A percentile compares a stretch with the other conserved stretches of the same genome.
Evolutionary conservation across 192 early-diverging fungal genomes (phyloP).

Genomic region (Mortierella alpina): DNA sequence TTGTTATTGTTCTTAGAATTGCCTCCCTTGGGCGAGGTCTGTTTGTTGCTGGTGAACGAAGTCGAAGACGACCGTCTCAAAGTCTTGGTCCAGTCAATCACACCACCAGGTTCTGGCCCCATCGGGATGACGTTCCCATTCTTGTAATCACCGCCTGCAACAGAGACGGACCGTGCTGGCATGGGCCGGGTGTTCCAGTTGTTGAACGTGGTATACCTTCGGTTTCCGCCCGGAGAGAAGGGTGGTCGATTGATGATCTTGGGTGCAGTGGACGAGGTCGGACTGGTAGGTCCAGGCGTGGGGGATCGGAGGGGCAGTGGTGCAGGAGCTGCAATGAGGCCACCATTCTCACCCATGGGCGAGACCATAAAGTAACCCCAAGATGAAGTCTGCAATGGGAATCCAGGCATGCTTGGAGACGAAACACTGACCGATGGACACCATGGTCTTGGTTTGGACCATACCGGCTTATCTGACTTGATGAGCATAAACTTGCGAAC

Average conservation of each 20-base stretch:
- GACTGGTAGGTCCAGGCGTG: slow-evolving; percentile 9
- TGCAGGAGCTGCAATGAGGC: slow-evolving; percentile 31
- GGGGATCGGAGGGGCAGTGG: slow-evolving; percentile 15
- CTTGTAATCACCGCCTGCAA: slow-evolving; percentile 16
- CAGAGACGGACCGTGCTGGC: slow-evolving; percentile 26
- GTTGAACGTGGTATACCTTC: slow-evolving; percentile 30
- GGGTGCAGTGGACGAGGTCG: slow-evolving; percentile 3
- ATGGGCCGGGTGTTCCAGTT: neutral
- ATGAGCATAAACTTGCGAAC: slow-evolving; percentile 37
- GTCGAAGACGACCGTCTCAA: slow-evolving; percentile 25
- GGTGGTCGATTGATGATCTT: slow-evolving; percentile 32
- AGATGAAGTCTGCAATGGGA: slow-evolving; percentile 30
- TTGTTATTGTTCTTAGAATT: slow-evolving; percentile 8
- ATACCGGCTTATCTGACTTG: slow-evolving; percentile 28
- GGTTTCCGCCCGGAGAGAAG: slow-evolving; percentile 39
- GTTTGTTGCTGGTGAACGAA: neutral
- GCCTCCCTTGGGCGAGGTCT: slow-evolving; percentile 1
- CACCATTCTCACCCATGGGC: slow-evolving; percentile 15
- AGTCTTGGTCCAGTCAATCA: slow-evolving; percentile 27
- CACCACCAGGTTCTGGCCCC: neutral
- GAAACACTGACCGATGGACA: slow-evolving; percentile 19
- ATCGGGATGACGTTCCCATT: neutral
- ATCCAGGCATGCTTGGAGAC: slow-evolving; percentile 43
- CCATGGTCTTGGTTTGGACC: slow-evolving; percentile 36
- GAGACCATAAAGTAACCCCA: slow-evolving; percentile 44